These are phyloP conservation scores for Phaeosphaeriaceae sp. DNA, from an alignment of 2,329 filamentous ascomycete genomes.

Conservation along the genomic window DNA sequence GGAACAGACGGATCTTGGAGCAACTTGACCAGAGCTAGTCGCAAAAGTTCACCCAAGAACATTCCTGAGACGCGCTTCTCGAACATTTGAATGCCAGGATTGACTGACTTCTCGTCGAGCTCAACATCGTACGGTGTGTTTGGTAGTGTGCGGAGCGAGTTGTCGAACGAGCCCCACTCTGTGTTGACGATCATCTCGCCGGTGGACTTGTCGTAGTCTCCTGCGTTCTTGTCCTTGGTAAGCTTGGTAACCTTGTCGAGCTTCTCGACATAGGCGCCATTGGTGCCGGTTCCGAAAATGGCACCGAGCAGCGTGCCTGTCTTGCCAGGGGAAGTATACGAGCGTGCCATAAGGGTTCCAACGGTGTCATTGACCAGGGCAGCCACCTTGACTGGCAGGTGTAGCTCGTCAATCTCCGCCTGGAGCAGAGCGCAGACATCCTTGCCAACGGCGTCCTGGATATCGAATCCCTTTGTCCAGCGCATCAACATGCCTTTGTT, in stretches of 20 bases:
- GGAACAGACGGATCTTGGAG: slow-evolving; percentile 70
- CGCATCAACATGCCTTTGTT: slow-evolving; percentile 94
- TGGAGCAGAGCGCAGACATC: slow-evolving; percentile 94
- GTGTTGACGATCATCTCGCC: slow-evolving; percentile 98
- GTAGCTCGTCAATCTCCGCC: slow-evolving; percentile 83
- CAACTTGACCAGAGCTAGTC: slow-evolving; percentile 76
- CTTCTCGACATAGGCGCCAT: slow-evolving; percentile 97
- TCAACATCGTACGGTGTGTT: slow-evolving; percentile 81
- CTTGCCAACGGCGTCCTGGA: slow-evolving; percentile 90
- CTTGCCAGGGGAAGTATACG: slow-evolving; percentile 90
- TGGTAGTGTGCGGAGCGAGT: slow-evolving; percentile 85
- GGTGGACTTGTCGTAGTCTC: slow-evolving; percentile 77
- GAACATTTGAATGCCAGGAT: slow-evolving; percentile 97
- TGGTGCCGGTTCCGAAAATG: slow-evolving; percentile 97
- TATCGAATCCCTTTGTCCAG: slow-evolving; percentile 99
- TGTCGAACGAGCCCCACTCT: slow-evolving; percentile 99
- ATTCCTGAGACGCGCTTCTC: slow-evolving; percentile 98
- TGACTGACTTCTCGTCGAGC: slow-evolving; percentile 81
- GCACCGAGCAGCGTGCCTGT: slow-evolving; percentile 88
- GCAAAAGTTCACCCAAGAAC: slow-evolving; percentile 95
- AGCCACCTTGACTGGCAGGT: slow-evolving; percentile 90
- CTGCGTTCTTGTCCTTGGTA: slow-evolving; percentile 49
- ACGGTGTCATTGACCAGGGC: slow-evolving; percentile 98
- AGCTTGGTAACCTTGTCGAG: slow-evolving; percentile 83
- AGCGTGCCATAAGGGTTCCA: slow-evolving; percentile 95